Evolutionary conservation across 116 monocot species (phyloP), one percentile per base, ranked within the genome.

Genomic region (Dioscorea cayenensis): DNA sequence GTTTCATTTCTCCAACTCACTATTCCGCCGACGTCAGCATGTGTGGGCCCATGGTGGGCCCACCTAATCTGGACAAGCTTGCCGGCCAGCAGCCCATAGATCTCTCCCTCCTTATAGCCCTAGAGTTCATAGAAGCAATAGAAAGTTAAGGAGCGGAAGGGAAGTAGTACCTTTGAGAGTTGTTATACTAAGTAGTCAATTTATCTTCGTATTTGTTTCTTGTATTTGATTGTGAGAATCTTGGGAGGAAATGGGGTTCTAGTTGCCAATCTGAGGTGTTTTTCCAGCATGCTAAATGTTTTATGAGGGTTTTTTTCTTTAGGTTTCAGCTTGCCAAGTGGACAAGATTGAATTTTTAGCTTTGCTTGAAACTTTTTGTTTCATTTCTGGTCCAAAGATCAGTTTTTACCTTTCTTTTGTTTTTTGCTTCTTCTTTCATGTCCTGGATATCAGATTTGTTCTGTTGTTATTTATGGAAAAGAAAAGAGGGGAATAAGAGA

Each of bases 381-480:
- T 2, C 43, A 28, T 66, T 64, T 64, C 64, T 1, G 64, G 23
- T 4, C 12, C 2, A 64, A 64, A 64, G 28, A 64, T 64, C 64
- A n/a, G 20, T 19, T 18, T 21, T 60, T 60, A 3, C 19, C 19
- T 11, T 14, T 52, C 52, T 52, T 13, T 19, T 21, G 2, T 21
- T n/a, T 62, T 62, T 62, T 62, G 32, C 32, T 32, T 62, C n/a
- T 10, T 29, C 13, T 32, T 64, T 25, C 28, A 8, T 8, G 16
- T 64, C 9, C 64, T 64, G 5, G 5, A 29, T 13, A 64, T 64
- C 28, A 8, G 64, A 64, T 29, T 64, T 13, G 11, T 64, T 29
- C 64, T 64, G 9, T 25, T 64, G 22, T 64, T 28, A 25, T 29
- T 64, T 28, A 25, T 64, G 64, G 64, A 64, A 64, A 64, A 25